These are phyloP conservation scores for Candolleomyces efflorescens DNA, from an alignment of 768 basidiomycete genomes.

Conservation along the genomic window DNA sequence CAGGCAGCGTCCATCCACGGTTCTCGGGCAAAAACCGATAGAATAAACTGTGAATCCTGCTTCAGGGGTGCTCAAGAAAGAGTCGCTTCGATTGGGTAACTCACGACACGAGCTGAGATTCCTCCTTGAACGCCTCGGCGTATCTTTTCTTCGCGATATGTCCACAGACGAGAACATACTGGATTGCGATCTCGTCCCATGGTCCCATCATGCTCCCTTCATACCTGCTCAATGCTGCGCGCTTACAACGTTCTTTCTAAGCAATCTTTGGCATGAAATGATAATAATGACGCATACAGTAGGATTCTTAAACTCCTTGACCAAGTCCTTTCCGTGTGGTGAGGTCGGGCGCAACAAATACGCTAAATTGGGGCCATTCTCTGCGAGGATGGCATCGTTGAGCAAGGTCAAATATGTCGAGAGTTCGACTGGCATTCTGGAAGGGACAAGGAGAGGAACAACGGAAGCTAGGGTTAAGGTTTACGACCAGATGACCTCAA, in stretches of 20 bases:
- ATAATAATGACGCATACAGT: conserved; percentile 25
- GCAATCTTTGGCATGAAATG: neutral
- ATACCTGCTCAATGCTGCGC: conserved; percentile 39
- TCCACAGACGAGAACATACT: conserved; percentile 73
- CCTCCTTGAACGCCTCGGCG: conserved; percentile 77
- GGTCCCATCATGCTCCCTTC: conserved; percentile 64
- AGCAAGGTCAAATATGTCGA: conserved; percentile 56
- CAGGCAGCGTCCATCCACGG: conserved; percentile 83
- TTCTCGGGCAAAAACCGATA: conserved; percentile 76
- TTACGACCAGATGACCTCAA: neutral
- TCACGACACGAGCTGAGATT: conserved; percentile 71
- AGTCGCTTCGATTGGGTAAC: conserved; percentile 23
- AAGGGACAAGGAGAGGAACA: neutral
- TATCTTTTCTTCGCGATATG: conserved; percentile 64
- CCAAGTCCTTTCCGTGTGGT: conserved; percentile 71
- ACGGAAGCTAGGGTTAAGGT: neutral
- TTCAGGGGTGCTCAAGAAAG: neutral
- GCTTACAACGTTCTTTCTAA: conserved; percentile 20
- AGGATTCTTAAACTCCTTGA: conserved; percentile 66
- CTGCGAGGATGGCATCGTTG: conserved; percentile 53
- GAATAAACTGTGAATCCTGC: conserved; percentile 47
- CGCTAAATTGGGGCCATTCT: conserved; percentile 67
- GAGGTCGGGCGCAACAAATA: conserved; percentile 74
- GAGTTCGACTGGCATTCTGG: conserved; percentile 48
- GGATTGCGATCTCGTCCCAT: conserved; percentile 85